Evolutionary conservation across 1,284 basidiomycete genomes (phyloP), one percentile per base, ranked within the genome.

Genomic region (Papiliotrema terrestris): DNA sequence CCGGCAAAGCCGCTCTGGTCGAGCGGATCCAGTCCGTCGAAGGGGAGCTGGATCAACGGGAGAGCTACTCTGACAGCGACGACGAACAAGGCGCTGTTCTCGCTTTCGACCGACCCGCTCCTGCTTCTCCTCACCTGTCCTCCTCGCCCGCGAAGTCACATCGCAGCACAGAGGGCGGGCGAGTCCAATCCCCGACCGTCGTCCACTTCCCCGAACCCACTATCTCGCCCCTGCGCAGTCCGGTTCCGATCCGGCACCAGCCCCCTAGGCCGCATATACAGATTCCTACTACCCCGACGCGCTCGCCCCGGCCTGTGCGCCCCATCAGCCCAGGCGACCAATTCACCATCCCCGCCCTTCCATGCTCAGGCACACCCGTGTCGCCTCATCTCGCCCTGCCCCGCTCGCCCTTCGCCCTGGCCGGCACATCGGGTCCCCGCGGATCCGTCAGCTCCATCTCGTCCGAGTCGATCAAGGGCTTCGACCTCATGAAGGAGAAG

Each of bases 401-500:
- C 47, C 49, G 35, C 13, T 60, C 53, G 26, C 56, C 49, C 4
- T 48, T 55, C 42, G 25, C 32, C 49, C 9, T 17, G 14, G 19
- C 26, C 35, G 9, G 15, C 44, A 22, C 41, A 2, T 5, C 37
- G 3, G 22, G 52, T 8, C 9, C 29, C 11, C 17, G 45, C 14
- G 45, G 29, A 35, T 47, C 45, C 14, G 29, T 35, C 29, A 32
- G 19, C 14, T 55, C 55, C 2, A 29, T 22, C 19, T 36, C 58
- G 2, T 63, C 65, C 8, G 68, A 62, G 13, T 61, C 58, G 1
- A 66, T 74, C 23, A 38, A 58, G 26, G 73, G 63, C 5, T 71
- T 59, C 51, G 69, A 73, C 54, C 39, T 51, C 5, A 62, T 75
- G 59, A 58, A 58, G 20, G 71, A 73, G 57, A 75, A 73, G 57